phyloP scores from a whole-genome alignment of 176 grass and related monocot genomes.

The Paspalum notatum region DNA sequence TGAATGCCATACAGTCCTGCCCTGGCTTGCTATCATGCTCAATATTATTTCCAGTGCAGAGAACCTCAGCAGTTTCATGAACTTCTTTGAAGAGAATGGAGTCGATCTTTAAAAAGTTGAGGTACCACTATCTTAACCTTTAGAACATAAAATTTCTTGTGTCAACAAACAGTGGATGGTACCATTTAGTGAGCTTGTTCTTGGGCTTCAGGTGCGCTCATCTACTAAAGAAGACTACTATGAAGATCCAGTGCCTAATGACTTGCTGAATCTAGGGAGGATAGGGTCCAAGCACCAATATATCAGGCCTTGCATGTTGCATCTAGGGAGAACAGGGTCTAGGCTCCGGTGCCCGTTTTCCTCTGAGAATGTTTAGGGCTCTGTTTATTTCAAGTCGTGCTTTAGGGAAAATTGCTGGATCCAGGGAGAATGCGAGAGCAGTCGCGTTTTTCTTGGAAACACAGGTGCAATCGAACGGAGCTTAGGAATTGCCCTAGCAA shows the following conservation, averaged over 20 bases:
- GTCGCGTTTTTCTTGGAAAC: too few species aligned
- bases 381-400: too few species aligned
- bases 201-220: conserved; percentile 48
- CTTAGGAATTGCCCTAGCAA: too few species aligned
- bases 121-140: conserved; percentile 50
- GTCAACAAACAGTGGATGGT: neutral
- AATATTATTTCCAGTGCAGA: conserved; percentile 43
- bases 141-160: neutral
- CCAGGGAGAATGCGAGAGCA: too few species aligned
- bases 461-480: too few species aligned
- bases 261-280: conserved; percentile 45
- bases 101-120: conserved; percentile 61
- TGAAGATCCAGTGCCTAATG: conserved; percentile 49
- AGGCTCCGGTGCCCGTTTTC: too few species aligned
- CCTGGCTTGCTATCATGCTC: neutral
- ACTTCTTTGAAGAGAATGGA: conserved; percentile 73
- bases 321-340: too few species aligned
- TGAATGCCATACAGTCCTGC: neutral
- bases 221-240: conserved; percentile 74
- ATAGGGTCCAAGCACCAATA: conserved; percentile 67
- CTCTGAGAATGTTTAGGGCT: too few species aligned
- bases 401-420: too few species aligned
- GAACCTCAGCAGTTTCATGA: conserved; percentile 65
- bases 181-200: conserved; percentile 32
- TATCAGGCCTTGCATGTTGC: too few species aligned